Evolutionary conservation across 345 rosid species (phyloP).

Genomic region (Salix arbutifolia): DNA sequence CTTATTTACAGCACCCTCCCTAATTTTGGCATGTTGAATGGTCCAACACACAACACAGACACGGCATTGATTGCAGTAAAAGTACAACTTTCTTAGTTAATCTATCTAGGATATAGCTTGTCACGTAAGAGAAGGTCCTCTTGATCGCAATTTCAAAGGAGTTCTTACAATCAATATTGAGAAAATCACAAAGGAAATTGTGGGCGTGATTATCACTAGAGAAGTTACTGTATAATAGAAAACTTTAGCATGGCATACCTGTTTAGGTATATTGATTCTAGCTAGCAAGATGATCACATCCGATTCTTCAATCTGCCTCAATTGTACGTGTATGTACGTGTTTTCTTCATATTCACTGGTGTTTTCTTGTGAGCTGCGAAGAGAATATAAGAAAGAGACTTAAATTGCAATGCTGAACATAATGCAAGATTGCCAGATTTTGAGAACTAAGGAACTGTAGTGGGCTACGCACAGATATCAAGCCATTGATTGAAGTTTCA

Average conservation of each 20-base stretch:
- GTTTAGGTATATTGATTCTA: background rate
- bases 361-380: background rate
- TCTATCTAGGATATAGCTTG: background rate
- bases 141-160: conserved; percentile 1
- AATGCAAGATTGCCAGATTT: background rate
- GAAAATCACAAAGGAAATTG: background rate
- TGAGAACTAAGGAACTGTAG: background rate
- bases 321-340: background rate
- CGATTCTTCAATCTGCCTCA: background rate
- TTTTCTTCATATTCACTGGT: conserved; percentile 2
- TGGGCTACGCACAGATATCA: background rate
- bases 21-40: background rate
- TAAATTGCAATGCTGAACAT: background rate
- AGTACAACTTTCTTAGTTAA: background rate
- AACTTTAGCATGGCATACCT: background rate
- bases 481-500: background rate
- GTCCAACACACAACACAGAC: background rate
- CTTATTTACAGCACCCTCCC: background rate
- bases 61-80: background rate
- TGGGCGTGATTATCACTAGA: background rate
- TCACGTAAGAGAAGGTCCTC: background rate
- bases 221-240: background rate
- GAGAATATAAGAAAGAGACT: background rate
- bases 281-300: background rate
- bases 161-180: background rate